Percentiles rank a stretch among this genome's conserved stretches.
Evolutionary conservation across 345 rosid species (phyloP).

Genomic region (Salix suchowensis): DNA sequence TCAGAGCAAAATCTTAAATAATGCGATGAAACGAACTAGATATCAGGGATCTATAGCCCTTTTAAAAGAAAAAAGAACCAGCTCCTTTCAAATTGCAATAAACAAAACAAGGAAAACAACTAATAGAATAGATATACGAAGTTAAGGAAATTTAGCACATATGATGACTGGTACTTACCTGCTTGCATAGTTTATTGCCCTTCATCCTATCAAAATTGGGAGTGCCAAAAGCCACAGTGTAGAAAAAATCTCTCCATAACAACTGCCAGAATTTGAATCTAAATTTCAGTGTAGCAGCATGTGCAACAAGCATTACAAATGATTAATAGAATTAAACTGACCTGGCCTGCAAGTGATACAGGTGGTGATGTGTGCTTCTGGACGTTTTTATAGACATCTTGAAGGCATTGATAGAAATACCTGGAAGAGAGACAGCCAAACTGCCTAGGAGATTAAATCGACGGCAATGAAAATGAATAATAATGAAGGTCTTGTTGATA

Average conservation of each 20-base stretch:
- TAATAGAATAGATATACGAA: background rate
- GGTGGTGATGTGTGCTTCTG: slow-evolving; percentile 79
- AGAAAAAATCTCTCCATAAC: slow-evolving; percentile 92
- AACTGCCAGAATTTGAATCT: slow-evolving; percentile 37
- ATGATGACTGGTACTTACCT: slow-evolving; percentile 36
- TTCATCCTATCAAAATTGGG: slow-evolving; percentile 86
- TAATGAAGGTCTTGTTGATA: background rate
- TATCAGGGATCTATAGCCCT: too few relatives aligned
- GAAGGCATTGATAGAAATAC: slow-evolving; percentile 80
- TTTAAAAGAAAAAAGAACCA: background rate
- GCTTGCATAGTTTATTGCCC: slow-evolving; percentile 80
- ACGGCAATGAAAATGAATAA: background rate
- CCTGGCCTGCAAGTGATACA: slow-evolving; percentile 94
- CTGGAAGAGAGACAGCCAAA: slow-evolving; percentile 98
- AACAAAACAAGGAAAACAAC: slow-evolving; percentile 1
- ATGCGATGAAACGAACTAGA: too few relatives aligned
- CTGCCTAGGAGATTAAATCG: slow-evolving; percentile 44
- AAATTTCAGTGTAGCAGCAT: slow-evolving; percentile 15
- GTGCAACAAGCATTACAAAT: background rate
- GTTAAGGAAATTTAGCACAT: background rate
- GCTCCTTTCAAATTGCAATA: background rate
- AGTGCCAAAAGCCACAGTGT: slow-evolving; percentile 78
- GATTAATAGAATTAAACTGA: slow-evolving; percentile 21
- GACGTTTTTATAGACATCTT: slow-evolving; percentile 52
- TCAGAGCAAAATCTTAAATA: too few relatives aligned